A percentile compares a stretch with the other conserved stretches of the same genome.
These are phyloP conservation scores for Zoysia matrella DNA, from an alignment of 202 grass and related monocot genomes.

Conservation along the genomic window DNA sequence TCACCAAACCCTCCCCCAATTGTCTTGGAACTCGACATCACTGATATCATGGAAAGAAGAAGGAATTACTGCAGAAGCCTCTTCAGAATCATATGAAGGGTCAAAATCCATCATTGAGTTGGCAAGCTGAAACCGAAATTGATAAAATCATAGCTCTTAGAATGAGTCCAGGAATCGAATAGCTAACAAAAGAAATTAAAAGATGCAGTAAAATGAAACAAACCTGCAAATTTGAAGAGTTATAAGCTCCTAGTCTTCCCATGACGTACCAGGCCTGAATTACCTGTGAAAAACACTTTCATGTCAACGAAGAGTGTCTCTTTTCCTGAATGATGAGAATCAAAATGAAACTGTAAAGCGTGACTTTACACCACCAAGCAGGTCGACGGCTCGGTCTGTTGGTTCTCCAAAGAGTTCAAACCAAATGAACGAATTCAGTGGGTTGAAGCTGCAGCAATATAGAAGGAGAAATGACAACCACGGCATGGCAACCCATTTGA, in stretches of 20 bases:
- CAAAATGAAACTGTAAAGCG: conserved; percentile 30
- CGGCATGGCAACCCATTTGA: neutral
- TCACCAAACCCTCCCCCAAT: conserved; percentile 88
- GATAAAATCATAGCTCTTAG: conserved; percentile 5
- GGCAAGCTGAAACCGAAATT: conserved; percentile 53
- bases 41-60: conserved; percentile 97
- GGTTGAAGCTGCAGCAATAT: conserved; percentile 75
- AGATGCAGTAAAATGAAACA: conserved; percentile 20
- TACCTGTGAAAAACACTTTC: conserved; percentile 47
- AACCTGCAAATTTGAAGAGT: conserved; percentile 98
- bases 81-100: conserved; percentile 84
- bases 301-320: neutral
- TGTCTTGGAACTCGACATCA: conserved; percentile 91
- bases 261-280: conserved; percentile 98
- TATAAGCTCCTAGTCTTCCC: conserved; percentile 89
- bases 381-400: conserved; percentile 82
- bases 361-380: conserved; percentile 85
- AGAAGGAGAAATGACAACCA: neutral
- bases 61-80: conserved; percentile 72
- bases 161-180: neutral
- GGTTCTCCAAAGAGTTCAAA: conserved; percentile 86
- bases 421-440: conserved; percentile 85
- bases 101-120: conserved; percentile 78
- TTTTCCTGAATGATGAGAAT: conserved; percentile 34
- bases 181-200: neutral